These are phyloP conservation scores for Podila clonocystis DNA, from an alignment of 192 early-diverging fungal genomes.

Conservation along the genomic window DNA sequence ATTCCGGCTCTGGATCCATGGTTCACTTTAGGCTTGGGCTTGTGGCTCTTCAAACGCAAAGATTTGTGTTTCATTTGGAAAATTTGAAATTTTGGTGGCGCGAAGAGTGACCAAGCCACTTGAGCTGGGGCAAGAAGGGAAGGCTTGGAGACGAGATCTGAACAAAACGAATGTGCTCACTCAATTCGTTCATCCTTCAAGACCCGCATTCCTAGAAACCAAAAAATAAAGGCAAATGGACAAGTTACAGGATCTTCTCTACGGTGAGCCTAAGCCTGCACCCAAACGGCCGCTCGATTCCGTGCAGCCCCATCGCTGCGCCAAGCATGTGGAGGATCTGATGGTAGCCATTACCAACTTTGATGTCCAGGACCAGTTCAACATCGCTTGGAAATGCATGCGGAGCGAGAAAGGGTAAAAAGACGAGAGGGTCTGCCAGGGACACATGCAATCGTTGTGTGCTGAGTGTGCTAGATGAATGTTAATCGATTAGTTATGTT, in stretches of 20 bases:
- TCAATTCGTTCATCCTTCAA: too few species aligned
- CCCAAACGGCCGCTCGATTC: neutral
- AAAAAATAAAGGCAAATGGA: conserved; percentile 9
- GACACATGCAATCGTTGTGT: neutral
- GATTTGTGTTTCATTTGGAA: too few species aligned
- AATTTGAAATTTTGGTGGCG: too few species aligned
- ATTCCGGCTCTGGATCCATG: too few species aligned
- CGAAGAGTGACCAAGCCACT: too few species aligned
- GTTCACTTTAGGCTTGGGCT: too few species aligned
- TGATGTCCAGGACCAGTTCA: conserved; percentile 43
- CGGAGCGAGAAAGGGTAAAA: conserved; percentile 38
- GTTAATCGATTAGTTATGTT: neutral
- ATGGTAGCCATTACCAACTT: conserved; percentile 39
- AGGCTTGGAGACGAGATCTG: too few species aligned
- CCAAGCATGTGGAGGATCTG: conserved; percentile 49
- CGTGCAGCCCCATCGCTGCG: conserved; percentile 34
- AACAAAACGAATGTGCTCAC: too few species aligned
- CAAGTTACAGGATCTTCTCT: conserved; percentile 21
- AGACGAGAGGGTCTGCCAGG: neutral
- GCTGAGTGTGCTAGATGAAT: neutral
- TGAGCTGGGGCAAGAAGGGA: too few species aligned
- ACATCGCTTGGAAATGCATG: conserved; percentile 43
- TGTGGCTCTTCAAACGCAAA: too few species aligned
- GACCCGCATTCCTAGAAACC: neutral
- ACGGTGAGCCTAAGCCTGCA: conserved; percentile 14